Evolutionary conservation across 805 yeast genomes (phyloP).

Genomic region (Metschnikowia baotianmanensis): DNA sequence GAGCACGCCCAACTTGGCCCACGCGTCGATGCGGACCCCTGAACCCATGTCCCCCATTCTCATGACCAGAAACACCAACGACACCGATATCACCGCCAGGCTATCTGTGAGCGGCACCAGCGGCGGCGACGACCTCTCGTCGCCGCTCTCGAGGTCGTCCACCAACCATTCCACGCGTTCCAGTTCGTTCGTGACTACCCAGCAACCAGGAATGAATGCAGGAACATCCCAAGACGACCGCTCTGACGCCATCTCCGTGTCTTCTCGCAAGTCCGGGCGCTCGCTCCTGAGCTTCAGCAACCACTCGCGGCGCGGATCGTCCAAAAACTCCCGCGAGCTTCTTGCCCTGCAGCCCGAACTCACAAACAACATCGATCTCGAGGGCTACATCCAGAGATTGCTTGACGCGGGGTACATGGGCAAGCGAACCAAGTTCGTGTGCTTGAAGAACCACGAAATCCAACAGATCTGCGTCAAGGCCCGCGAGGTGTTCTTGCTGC

Average conservation of each 20-base stretch:
- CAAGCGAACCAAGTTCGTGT: constrained; percentile 83
- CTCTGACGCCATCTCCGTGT: constrained; percentile 19
- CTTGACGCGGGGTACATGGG: constrained; percentile 96
- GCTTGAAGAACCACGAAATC: constrained; percentile 81
- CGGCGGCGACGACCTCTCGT: constrained; percentile 17
- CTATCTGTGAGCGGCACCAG: constrained; percentile 11
- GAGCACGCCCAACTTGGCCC: constrained; percentile 22
- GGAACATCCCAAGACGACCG: constrained; percentile 14
- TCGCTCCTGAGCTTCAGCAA: constrained; percentile 16
- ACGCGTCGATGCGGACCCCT: constrained; percentile 51
- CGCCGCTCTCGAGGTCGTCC: constrained; percentile 23
- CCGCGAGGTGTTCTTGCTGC: constrained; percentile 83
- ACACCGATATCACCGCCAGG: constrained; percentile 19
- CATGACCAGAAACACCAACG: constrained; percentile 50
- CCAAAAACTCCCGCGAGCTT: constrained; percentile 12
- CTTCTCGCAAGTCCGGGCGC: constrained; percentile 18
- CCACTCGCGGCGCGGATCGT: constrained; percentile 16
- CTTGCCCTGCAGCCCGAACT: constrained; percentile 16
- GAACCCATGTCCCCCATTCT: constrained; percentile 76
- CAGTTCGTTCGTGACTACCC: constrained; percentile 16
- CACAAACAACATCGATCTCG: constrained; percentile 51
- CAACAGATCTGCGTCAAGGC: constrained; percentile 83
- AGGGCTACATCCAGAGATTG: constrained; percentile 84
- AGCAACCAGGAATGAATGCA: constrained; percentile 18
- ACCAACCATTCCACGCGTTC: constrained; percentile 18